Percentiles rank a stretch among this genome's conserved stretches.
phyloP scores from a whole-genome alignment of 1,284 basidiomycete genomes.

The Rhodotorula sp. region DNA sequence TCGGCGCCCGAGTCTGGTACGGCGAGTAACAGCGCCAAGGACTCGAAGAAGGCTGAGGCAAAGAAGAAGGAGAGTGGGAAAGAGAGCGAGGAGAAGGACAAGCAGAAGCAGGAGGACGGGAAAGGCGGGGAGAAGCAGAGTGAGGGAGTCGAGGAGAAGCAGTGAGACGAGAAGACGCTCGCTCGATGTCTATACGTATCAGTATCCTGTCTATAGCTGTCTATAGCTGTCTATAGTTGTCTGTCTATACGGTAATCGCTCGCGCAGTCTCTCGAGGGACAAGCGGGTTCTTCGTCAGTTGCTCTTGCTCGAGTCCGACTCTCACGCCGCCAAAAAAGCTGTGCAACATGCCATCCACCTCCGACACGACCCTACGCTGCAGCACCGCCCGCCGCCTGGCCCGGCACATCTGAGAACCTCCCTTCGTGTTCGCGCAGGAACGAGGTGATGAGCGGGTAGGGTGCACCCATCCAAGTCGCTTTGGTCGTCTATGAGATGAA shows the following conservation, averaged over 20 bases:
- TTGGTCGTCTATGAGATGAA: slow-evolving; percentile 53
- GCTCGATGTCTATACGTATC: no score
- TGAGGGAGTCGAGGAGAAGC: neutral
- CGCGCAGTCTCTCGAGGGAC: no score
- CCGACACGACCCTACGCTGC: neutral
- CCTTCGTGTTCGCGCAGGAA: neutral
- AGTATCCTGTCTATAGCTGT: no score
- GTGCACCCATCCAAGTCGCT: slow-evolving; percentile 67
- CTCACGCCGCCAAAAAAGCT: no score
- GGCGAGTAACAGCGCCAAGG: neutral
- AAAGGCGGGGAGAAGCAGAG: neutral
- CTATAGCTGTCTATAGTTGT: no score
- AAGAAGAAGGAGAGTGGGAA: neutral
- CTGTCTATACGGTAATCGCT: no score
- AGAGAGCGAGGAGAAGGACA: neutral
- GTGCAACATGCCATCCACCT: no score
- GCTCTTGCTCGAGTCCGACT: no score
- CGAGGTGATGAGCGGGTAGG: slow-evolving; percentile 57
- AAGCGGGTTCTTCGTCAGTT: no score
- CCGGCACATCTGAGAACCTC: neutral
- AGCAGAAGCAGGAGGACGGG: neutral
- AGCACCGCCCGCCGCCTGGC: neutral
- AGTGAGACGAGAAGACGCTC: no score
- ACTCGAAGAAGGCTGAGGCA: neutral
- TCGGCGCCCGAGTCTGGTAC: neutral